A percentile compares a stretch with the other conserved stretches of the same genome.
Evolutionary conservation across 768 basidiomycete genomes (phyloP).

Genomic region (Serendipita sp.): DNA sequence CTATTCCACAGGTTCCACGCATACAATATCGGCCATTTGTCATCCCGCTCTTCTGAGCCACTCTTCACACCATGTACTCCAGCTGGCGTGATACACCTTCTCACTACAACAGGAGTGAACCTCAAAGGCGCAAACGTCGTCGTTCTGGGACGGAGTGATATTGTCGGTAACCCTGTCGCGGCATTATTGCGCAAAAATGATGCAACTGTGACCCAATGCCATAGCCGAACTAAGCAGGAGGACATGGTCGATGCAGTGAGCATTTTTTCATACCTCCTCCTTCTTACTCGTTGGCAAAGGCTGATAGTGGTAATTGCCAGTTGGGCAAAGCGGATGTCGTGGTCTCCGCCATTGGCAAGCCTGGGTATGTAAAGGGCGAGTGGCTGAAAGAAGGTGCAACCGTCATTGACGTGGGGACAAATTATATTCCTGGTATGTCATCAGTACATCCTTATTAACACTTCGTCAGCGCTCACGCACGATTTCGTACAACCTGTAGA

Average conservation of each 20-base stretch:
- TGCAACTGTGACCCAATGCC: constrained; percentile 96
- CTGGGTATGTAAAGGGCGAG: constrained; percentile 77
- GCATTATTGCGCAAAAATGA: constrained; percentile 79
- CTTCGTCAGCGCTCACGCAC: neutral
- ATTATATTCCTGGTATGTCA: constrained; percentile 68
- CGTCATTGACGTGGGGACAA: constrained; percentile 96
- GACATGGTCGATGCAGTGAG: constrained; percentile 65
- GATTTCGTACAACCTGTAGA: constrained; percentile 29
- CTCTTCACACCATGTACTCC: constrained; percentile 94
- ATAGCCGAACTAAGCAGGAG: constrained; percentile 54
- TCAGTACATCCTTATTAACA: neutral
- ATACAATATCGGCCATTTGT: constrained; percentile 91
- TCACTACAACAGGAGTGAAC: constrained; percentile 69
- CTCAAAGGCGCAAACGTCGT: constrained; percentile 71
- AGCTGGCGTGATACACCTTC: constrained; percentile 74
- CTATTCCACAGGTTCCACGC: constrained; percentile 65
- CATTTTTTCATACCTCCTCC: constrained; percentile 8
- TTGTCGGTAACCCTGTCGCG: constrained; percentile 90
- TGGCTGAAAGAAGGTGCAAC: constrained; percentile 94
- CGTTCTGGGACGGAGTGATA: constrained; percentile 92
- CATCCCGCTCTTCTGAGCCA: constrained; percentile 76
- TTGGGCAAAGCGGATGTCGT: constrained; percentile 78
- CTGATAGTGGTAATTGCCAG: constrained; percentile 23
- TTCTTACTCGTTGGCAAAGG: neutral
- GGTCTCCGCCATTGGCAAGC: constrained; percentile 89